A percentile compares a stretch with the other conserved stretches of the same genome.
These are phyloP conservation scores for Chrysoporthe austroafricana DNA, from an alignment of 2,329 filamentous ascomycete genomes.

Conservation along the genomic window DNA sequence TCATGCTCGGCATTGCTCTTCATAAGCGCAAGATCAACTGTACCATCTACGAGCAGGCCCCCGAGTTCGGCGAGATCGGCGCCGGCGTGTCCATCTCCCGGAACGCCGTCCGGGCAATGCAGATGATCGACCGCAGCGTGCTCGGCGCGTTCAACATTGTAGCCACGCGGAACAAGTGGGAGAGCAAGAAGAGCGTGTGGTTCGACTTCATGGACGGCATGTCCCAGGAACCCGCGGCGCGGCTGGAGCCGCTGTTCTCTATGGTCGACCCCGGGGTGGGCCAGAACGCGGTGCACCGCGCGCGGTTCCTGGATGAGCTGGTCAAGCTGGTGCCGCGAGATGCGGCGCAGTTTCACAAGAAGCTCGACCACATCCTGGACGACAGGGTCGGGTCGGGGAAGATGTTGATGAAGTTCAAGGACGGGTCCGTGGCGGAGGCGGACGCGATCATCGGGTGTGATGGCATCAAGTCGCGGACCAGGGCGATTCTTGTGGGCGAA, in stretches of 20 bases:
- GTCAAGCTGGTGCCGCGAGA: constrained; percentile 32
- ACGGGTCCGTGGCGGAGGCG: constrained; percentile 36
- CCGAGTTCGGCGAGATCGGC: constrained; percentile 41
- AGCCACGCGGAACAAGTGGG: constrained; percentile 34
- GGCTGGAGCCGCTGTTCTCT: constrained; percentile 31
- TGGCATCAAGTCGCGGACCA: constrained; percentile 61
- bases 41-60: constrained; percentile 43
- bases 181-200: constrained; percentile 32
- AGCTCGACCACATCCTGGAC: constrained; percentile 37
- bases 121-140: constrained; percentile 36
- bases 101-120: constrained; percentile 40
- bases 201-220: constrained; percentile 36
- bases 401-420: constrained; percentile 32
- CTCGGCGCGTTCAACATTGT: constrained; percentile 36
- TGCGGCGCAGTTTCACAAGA: constrained; percentile 35
- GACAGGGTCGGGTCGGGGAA: constrained; percentile 25
- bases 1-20: constrained; percentile 41
- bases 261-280: constrained; percentile 29
- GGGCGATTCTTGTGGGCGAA: constrained; percentile 54
- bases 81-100: constrained; percentile 43
- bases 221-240: constrained; percentile 17
- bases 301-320: constrained; percentile 35
- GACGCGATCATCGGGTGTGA: constrained; percentile 58
- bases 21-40: constrained; percentile 36
- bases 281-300: constrained; percentile 33